phyloP scores from a whole-genome alignment of 2,329 filamentous ascomycete species.

The Fusarium dimerum region DNA sequence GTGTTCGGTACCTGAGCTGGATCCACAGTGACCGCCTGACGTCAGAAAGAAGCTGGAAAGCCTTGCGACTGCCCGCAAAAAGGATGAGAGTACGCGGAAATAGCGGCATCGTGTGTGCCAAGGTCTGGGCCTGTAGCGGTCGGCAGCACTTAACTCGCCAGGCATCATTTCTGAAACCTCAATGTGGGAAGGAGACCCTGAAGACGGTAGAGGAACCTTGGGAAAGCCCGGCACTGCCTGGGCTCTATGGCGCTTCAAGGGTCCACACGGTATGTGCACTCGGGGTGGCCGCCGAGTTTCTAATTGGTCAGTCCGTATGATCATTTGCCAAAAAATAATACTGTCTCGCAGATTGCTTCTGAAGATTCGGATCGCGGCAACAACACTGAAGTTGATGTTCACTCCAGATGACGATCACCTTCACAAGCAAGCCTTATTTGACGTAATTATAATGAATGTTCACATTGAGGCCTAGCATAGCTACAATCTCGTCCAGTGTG shows the following conservation, averaged over 20 bases:
- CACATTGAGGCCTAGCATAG: too few species aligned
- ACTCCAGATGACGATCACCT: too few species aligned
- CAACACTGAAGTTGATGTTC: too few species aligned
- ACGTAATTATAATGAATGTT: too few species aligned
- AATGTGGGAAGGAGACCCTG: conserved; percentile 11
- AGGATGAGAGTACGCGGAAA: conserved; percentile 9
- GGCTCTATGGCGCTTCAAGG: neutral
- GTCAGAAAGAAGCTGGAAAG: conserved; percentile 15
- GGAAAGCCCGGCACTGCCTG: conserved; percentile 1
- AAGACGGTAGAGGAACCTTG: neutral
- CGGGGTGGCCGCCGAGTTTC: neutral
- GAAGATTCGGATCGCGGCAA: conserved; percentile 20
- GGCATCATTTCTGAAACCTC: conserved; percentile 1
- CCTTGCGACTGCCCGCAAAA: conserved; percentile 3
- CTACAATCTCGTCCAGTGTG: too few species aligned
- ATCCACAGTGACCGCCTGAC: conserved; percentile 14
- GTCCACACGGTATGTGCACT: neutral
- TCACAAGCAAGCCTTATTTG: too few species aligned
- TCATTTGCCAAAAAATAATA: conserved; percentile 3
- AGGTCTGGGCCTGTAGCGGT: conserved; percentile 20
- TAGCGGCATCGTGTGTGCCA: conserved; percentile 21
- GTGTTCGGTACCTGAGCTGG: neutral
- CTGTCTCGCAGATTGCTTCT: neutral
- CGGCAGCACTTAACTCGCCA: conserved; percentile 7
- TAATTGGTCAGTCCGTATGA: conserved; percentile 6